Percentiles rank a stretch among this genome's conserved stretches.
Conservation (phyloP, 768 basidiomycete species). For the Chalciporus pseudorubinellus region DNA sequence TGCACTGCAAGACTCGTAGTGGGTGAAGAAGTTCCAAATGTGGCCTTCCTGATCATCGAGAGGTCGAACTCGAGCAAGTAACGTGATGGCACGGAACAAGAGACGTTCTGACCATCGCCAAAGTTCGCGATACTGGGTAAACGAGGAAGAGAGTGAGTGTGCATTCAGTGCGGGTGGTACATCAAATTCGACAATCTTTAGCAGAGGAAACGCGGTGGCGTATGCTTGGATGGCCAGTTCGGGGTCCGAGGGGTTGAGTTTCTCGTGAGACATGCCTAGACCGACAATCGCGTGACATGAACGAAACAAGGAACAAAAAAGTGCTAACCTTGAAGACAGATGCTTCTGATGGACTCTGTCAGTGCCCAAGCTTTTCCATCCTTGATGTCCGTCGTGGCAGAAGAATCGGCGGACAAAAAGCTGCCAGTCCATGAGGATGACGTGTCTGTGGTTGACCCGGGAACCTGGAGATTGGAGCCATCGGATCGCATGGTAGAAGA, state of each 20-base stretch:
- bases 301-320: neutral
- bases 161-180: conserved; percentile 36
- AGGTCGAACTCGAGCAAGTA: conserved; percentile 50
- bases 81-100: conserved; percentile 74
- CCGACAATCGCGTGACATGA: neutral
- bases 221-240: conserved; percentile 58
- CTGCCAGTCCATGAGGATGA: conserved; percentile 54
- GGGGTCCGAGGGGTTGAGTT: conserved; percentile 46
- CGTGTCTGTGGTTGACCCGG: conserved; percentile 32
- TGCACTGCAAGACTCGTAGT: conserved; percentile 58
- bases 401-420: conserved; percentile 41
- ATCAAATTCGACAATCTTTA: conserved; percentile 48
- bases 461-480: conserved; percentile 36
- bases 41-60: conserved; percentile 37
- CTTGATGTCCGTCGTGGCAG: conserved; percentile 51
- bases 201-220: conserved; percentile 50
- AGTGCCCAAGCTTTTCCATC: conserved; percentile 74
- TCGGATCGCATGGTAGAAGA: conserved; percentile 43
- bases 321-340: conserved; percentile 71
- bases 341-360: conserved; percentile 69
- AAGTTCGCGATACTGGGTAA: conserved; percentile 72
- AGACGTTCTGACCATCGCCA: conserved; percentile 84
- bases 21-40: conserved; percentile 62
- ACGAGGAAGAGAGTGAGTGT: conserved; percentile 42
- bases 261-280: conserved; percentile 77